These are phyloP conservation scores for Podila verticillata DNA, from an alignment of 192 early-diverging fungal species.

Conservation along the genomic window DNA sequence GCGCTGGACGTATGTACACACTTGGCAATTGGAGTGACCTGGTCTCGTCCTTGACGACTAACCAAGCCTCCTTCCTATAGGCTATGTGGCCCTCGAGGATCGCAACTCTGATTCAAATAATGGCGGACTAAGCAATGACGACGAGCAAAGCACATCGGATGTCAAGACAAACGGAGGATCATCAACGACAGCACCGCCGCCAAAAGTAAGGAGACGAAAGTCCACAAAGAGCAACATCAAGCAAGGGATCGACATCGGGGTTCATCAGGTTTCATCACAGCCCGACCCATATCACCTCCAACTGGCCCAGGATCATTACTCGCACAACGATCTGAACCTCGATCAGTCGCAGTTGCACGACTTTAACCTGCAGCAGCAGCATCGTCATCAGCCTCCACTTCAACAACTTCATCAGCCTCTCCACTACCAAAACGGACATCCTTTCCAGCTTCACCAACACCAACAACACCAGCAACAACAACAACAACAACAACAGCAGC, in stretches of 20 bases:
- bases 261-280: neutral
- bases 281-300: neutral
- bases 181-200: too few species aligned
- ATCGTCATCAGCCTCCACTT: conserved; percentile 15
- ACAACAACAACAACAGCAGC: conserved; percentile 7
- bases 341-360: conserved; percentile 11
- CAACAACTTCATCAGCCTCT: neutral
- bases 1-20: conserved; percentile 45
- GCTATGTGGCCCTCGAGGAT: conserved; percentile 61
- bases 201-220: neutral
- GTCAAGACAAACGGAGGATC: too few species aligned
- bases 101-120: neutral
- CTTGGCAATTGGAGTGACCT: neutral
- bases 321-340: neutral
- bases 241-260: neutral
- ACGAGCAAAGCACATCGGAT: neutral
- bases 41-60: neutral
- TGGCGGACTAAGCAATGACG: neutral
- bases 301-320: neutral
- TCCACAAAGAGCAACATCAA: neutral
- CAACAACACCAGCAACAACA: conserved; percentile 7
- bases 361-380: conserved; percentile 5
- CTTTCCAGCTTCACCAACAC: conserved; percentile 8
- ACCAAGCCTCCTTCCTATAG: conserved; percentile 63
- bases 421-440: neutral